A percentile compares a stretch with the other conserved stretches of the same genome.
Evolutionary conservation across 352 stramenopile genomes (phyloP).

Genomic region (Phytophthora agathidicida): DNA sequence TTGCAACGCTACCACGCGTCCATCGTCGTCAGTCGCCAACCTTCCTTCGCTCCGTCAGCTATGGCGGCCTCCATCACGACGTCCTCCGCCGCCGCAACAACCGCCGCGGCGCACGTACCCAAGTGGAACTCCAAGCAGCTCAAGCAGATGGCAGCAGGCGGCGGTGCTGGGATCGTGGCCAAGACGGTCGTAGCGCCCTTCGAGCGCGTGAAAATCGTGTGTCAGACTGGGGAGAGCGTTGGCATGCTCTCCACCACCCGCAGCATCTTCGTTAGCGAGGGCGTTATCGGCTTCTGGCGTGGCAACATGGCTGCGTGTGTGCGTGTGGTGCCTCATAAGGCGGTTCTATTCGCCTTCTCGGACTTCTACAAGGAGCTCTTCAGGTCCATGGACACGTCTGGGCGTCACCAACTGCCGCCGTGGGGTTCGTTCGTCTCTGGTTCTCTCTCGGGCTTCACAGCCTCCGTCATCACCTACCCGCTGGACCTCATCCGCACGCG

Average conservation of each 20-base stretch:
- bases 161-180: constrained; percentile 74
- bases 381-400: constrained; percentile 32
- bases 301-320: constrained; percentile 80
- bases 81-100: background rate
- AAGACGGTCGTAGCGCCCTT: constrained; percentile 86
- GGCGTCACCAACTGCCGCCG: constrained; percentile 36
- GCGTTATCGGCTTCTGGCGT: constrained; percentile 72
- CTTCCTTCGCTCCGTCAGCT: background rate
- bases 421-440: constrained; percentile 75
- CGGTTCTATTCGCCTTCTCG: constrained; percentile 84
- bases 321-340: constrained; percentile 82
- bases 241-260: constrained; percentile 77
- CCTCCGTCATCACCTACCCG: constrained; percentile 87
- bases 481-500: constrained; percentile 86
- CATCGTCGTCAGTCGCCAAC: background rate
- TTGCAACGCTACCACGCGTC: too few relatives aligned
- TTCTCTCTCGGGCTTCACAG: constrained; percentile 82
- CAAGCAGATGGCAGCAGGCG: constrained; percentile 71
- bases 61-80: constrained; percentile 4
- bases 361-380: constrained; percentile 89
- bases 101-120: background rate
- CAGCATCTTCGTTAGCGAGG: constrained; percentile 63
- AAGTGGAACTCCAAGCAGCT: constrained; percentile 63
- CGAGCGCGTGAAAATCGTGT: constrained; percentile 88
- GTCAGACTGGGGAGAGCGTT: constrained; percentile 73